A percentile compares a stretch with the other conserved stretches of the same genome.
Evolutionary conservation across 805 yeast genomes (phyloP).

Genomic region (Schwanniomyces vanrijiae): DNA sequence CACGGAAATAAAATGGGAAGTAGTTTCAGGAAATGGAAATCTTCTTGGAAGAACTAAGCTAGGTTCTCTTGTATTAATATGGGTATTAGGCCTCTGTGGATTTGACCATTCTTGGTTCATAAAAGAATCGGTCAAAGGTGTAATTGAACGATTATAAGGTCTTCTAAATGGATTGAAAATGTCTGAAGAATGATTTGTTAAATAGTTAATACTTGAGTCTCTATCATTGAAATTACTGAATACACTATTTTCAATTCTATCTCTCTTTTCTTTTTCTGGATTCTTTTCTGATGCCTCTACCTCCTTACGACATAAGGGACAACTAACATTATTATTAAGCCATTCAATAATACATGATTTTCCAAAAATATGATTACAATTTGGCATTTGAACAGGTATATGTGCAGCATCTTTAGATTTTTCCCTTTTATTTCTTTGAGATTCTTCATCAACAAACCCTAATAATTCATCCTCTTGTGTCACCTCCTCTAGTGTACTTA

Average conservation of each 20-base stretch:
- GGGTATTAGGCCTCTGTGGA: slow-evolving; percentile 13
- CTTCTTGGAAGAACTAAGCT: slow-evolving; percentile 29
- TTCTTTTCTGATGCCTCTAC: slow-evolving; percentile 26
- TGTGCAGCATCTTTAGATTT: slow-evolving; percentile 20
- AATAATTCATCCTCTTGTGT: slow-evolving; percentile 26
- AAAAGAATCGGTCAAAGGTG: slow-evolving; percentile 39
- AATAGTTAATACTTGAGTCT: slow-evolving; percentile 20
- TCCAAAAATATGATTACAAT: slow-evolving; percentile 43
- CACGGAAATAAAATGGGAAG: slow-evolving; percentile 4
- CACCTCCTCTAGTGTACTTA: slow-evolving; percentile 17
- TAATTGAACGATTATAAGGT: slow-evolving; percentile 32
- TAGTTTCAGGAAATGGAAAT: slow-evolving; percentile 24
- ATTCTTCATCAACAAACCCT: slow-evolving; percentile 19
- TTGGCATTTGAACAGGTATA: slow-evolving; percentile 40
- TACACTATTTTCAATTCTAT: slow-evolving; percentile 11
- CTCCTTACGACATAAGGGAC: slow-evolving; percentile 43
- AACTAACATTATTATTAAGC: slow-evolving; percentile 38
- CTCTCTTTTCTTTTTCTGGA: slow-evolving; percentile 11
- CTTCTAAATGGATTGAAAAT: slow-evolving; percentile 38
- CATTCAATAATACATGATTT: slow-evolving; percentile 41
- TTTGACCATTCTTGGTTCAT: slow-evolving; percentile 36
- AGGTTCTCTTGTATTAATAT: slow-evolving; percentile 18
- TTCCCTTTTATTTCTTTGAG: slow-evolving; percentile 9
- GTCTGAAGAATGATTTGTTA: slow-evolving; percentile 31
- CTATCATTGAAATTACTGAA: slow-evolving; percentile 16